Base-by-base conservation (phyloP, 768 basidiomycete species). In the Collybiopsis confluens region DNA sequence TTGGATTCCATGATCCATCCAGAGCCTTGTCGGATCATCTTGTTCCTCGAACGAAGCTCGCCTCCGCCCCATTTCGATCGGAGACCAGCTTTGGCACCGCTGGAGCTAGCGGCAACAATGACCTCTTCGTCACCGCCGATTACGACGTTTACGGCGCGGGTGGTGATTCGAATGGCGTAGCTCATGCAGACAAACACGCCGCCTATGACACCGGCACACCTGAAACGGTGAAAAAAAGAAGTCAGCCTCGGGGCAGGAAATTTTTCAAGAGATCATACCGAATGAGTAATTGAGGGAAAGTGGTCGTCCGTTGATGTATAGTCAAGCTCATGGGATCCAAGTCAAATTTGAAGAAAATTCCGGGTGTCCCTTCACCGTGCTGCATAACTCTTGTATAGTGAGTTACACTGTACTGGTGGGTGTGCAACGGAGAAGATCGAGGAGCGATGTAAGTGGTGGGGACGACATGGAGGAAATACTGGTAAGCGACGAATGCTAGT, bases 311-410 rank as follows among this genome's bases (percentile, higher is more conserved):
- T 70, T 98, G 94, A 62, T 89, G 81, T 51, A 98, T 83, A 0
- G 83, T 87, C 55, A 98, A 77, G 21, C 81, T 76, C 70, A 98
- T 79, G 0, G 95, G 93, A 64, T 99, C 96, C 35, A 98, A 71
- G 55, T 99, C 95, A 66, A 92, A 98, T 70, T 98, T 97, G 86
- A 98, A 97, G 77, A 96, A 98, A 65, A 98, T 96, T 15, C 91
- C 95, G 0, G 96, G 96, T 0, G 92, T 86, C 6, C 90, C 91
- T 15, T 75, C 71, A 58, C 90, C 82, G 64, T 91, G 88, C 18
- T 82, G 73, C 2, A 97, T 72, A 16, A 80, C 76, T 27, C 90
- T 83, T 1, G 81, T 84, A 61, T 98, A 96, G 69, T 97, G 92
- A 0, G 92, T 98, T 4, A 98, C 96, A 43, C 90, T 91, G 71